Evolutionary conservation across 805 yeast genomes (phyloP), one percentile per base, ranked within the genome.

Genomic region (Cyberlindnera mrakii): DNA sequence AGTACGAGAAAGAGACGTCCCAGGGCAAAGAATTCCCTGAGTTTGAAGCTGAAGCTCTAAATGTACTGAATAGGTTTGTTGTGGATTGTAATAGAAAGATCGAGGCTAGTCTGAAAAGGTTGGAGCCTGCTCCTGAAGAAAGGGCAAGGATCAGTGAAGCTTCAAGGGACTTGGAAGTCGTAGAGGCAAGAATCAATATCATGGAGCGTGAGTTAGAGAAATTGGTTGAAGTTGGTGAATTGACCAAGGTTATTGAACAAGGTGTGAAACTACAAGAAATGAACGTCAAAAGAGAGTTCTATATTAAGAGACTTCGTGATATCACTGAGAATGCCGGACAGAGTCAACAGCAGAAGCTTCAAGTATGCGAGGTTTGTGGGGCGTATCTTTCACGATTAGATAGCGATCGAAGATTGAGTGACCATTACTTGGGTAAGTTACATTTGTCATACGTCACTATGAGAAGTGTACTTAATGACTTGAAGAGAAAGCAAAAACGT

Each of bases 311-410:
- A 39, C 80, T 84, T 4, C 65, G 83, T 34, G 71, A 68, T 20
- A 63, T 84, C 6, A 74, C 81, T 13, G 96, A 86, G 44, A 80
- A 78, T 55, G 71, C 83, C 7, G 93, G 95, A 3, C 91, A 86
- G 52, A 76, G 89, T 11, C 87, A 93, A 1, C 95, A 85, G 57
- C 97, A 90, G 55, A 86, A 87, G 60, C 68, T 90, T 37, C 96
- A 89, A 61, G 95, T 87, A 1, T 90, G 98, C 63, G 85, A 78
- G 49, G 80, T 78, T 1, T 90, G 98, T 64, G 96, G 96, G 1
- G 96, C 96, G 0, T 88, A 83, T 56, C 67, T 91, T 32, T 85
- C 95, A 8, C 69, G 91, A 47, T 66, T 89, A 43, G 98, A 90
- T 60, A 86, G 84, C 45, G 97, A 90, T 59, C 72, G 89, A 59